Percentiles rank a stretch among this genome's conserved stretches.
Evolutionary conservation across 768 basidiomycete genomes (phyloP).

Genomic region (Leccinum rimulosum): DNA sequence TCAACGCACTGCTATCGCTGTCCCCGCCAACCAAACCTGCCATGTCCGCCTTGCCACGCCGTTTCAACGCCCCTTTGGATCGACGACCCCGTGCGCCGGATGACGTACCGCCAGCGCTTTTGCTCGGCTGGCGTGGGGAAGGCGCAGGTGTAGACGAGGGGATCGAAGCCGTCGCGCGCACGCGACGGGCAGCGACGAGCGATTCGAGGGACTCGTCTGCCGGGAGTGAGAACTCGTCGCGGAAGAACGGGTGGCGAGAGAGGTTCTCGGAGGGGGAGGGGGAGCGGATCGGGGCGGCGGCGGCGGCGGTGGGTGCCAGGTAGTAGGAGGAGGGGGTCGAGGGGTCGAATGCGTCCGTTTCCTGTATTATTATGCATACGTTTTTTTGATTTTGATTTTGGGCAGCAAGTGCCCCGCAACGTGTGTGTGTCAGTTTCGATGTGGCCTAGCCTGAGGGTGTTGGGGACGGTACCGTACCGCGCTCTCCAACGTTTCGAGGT

Average conservation of each 20-base stretch:
- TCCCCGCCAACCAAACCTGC: slow-evolving; percentile 79
- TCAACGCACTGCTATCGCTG: slow-evolving; percentile 81
- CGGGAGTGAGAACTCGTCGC: slow-evolving; percentile 62
- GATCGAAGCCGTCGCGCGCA: slow-evolving; percentile 59
- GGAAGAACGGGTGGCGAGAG: slow-evolving; percentile 67
- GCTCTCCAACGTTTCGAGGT: slow-evolving; percentile 75
- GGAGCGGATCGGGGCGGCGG: slow-evolving; percentile 44
- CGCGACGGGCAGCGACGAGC: slow-evolving; percentile 59
- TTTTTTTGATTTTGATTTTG: no score
- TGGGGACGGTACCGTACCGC: slow-evolving; percentile 29
- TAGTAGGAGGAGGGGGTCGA: slow-evolving; percentile 34
- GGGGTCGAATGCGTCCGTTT: slow-evolving; percentile 47
- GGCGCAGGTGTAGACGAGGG: slow-evolving; percentile 56
- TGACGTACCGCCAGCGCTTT: not conserved
- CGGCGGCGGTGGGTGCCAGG: slow-evolving; percentile 38
- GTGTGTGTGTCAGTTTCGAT: not conserved
- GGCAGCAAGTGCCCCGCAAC: no score
- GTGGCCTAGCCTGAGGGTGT: no score
- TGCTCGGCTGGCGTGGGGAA: slow-evolving; percentile 40
- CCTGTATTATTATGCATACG: no score
- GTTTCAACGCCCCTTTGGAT: slow-evolving; percentile 46
- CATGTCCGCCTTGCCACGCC: slow-evolving; percentile 47
- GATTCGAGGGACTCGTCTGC: slow-evolving; percentile 58
- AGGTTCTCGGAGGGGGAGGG: slow-evolving; percentile 72
- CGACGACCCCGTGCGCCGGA: slow-evolving; percentile 23